phyloP scores from a whole-genome alignment of 2,329 filamentous ascomycete genomes.

The Colletotrichum musicola region DNA sequence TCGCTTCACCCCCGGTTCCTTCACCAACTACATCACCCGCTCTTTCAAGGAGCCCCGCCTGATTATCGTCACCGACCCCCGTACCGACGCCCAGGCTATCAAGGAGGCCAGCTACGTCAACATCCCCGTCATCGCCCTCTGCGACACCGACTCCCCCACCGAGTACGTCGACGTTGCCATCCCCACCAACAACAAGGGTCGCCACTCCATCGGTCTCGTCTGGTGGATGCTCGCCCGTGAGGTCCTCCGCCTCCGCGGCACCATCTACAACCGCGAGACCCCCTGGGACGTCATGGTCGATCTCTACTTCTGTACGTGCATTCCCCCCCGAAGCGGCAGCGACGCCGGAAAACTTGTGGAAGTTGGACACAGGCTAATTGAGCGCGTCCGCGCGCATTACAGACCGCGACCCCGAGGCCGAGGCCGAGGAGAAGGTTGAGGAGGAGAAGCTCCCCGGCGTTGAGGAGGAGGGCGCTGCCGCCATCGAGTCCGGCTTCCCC shows the following conservation, averaged over 20 bases:
- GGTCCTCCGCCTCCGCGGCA: slow-evolving; percentile 98
- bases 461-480: slow-evolving; percentile 85
- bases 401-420: slow-evolving; percentile 98
- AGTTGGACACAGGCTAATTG: slow-evolving; percentile 20
- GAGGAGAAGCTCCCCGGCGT: slow-evolving; percentile 91
- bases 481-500: slow-evolving; percentile 84
- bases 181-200: slow-evolving; percentile 99
- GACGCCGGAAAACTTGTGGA: not conserved
- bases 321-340: not conserved
- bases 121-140: slow-evolving; percentile 99
- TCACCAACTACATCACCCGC: slow-evolving; percentile 99
- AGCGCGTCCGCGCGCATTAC: slow-evolving; percentile 2
- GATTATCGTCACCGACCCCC: slow-evolving; percentile 99
- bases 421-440: slow-evolving; percentile 97
- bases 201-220: slow-evolving; percentile 96
- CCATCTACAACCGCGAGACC: slow-evolving; percentile 93
- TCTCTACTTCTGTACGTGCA: slow-evolving; percentile 92
- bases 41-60: slow-evolving; percentile 99
- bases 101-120: slow-evolving; percentile 99
- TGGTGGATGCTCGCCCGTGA: slow-evolving; percentile 99
- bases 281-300: slow-evolving; percentile 99
- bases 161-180: slow-evolving; percentile 99
- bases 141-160: slow-evolving; percentile 99
- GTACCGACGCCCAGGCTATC: slow-evolving; percentile 99
- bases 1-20: slow-evolving; percentile 99